Percentiles rank a stretch among this genome's conserved stretches.
phyloP scores from a whole-genome alignment of 768 basidiomycete genomes.

The Boletus barrowsii region DNA sequence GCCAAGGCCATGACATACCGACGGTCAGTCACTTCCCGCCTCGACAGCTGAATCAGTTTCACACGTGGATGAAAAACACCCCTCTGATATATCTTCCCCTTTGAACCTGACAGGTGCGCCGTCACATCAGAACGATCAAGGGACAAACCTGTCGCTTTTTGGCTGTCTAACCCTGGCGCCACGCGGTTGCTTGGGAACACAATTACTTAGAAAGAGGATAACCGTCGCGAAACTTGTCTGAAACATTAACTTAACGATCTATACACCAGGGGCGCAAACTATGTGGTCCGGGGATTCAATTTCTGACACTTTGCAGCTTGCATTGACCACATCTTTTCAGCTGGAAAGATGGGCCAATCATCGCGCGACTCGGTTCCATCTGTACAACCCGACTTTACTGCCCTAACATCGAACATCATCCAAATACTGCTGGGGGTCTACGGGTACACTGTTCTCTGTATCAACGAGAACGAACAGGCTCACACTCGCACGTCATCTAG shows the following conservation, averaged over 20 bases:
- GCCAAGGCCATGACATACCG: too few relatives aligned
- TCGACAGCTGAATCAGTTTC: too few relatives aligned
- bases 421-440: slow-evolving; percentile 18
- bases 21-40: too few relatives aligned
- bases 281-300: too few relatives aligned
- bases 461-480: background rate
- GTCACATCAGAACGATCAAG: too few relatives aligned
- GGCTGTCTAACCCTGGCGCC: background rate
- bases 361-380: too few relatives aligned
- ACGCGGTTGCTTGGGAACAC: background rate
- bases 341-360: background rate
- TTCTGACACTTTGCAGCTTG: background rate
- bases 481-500: background rate
- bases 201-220: background rate
- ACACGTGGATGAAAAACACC: too few relatives aligned
- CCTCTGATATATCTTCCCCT: too few relatives aligned
- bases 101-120: too few relatives aligned
- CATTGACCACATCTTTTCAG: background rate
- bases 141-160: background rate
- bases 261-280: background rate
- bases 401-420: background rate
- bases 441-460: slow-evolving; percentile 10
- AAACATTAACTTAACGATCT: background rate
- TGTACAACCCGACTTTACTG: background rate
- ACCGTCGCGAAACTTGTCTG: background rate